phyloP scores from a whole-genome alignment of 75 land plant genomes.

The Gnetum montanum region DNA sequence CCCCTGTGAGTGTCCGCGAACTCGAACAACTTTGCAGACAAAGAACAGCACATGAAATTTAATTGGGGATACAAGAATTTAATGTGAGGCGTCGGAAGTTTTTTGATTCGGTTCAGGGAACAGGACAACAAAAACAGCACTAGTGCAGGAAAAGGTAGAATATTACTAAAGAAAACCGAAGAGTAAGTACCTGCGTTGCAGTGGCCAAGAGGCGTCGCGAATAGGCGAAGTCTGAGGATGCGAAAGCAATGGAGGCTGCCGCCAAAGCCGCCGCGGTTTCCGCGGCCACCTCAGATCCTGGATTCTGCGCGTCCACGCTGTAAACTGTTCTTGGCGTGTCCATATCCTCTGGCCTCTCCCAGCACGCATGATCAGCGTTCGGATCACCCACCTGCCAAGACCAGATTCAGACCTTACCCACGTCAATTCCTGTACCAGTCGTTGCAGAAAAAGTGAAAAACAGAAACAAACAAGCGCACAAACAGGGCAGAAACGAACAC shows the following conservation, averaged over 20 bases:
- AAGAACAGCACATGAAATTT: no score
- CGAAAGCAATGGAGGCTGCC: constrained; percentile 66
- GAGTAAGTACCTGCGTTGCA: constrained; percentile 10
- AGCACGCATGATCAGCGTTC: constrained; percentile 50
- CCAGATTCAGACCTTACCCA: no score
- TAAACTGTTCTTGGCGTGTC: constrained; percentile 46
- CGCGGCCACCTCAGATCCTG: constrained; percentile 69
- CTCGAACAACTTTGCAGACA: constrained; percentile 67
- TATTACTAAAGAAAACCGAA: no score
- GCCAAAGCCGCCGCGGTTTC: constrained; percentile 84
- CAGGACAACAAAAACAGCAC: no score
- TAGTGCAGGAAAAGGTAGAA: no score
- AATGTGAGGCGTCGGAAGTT: no score
- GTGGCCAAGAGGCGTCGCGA: constrained; percentile 20
- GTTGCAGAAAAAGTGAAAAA: no score
- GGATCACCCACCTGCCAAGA: constrained; percentile 68
- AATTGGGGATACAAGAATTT: no score
- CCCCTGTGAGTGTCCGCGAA: constrained; percentile 79
- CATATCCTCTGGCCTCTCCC: constrained; percentile 89
- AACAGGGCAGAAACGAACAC: no score
- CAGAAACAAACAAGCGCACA: no score
- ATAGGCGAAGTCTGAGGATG: constrained; percentile 22
- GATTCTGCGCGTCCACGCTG: constrained; percentile 29
- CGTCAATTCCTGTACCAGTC: no score
- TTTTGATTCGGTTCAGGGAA: no score